These are phyloP conservation scores for Cajanus cajan DNA, from an alignment of 306 rosid species.

Conservation along the genomic window DNA sequence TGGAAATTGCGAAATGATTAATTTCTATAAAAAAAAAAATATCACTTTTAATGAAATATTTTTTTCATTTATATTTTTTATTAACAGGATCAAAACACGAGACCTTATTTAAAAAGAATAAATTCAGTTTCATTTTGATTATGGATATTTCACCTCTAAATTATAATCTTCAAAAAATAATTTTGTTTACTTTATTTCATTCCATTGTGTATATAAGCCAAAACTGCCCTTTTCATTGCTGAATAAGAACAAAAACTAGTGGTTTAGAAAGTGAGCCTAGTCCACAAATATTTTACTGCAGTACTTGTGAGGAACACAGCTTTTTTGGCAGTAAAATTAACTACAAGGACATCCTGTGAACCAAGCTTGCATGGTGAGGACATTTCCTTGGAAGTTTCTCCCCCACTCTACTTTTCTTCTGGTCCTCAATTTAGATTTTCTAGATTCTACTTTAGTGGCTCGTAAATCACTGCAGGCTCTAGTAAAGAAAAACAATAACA, in stretches of 20 bases:
- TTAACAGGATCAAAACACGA: no score
- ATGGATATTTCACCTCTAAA: not conserved
- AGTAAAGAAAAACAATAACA: not conserved
- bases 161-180: not conserved
- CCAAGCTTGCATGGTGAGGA: not conserved
- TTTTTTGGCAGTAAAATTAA: constrained; percentile 3
- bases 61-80: no score
- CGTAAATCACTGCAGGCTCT: not conserved
- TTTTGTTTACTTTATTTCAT: not conserved
- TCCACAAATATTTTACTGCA: not conserved
- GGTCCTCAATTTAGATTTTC: not conserved
- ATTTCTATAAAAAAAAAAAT: no score
- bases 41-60: no score
- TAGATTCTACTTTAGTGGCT: not conserved
- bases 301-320: not conserved
- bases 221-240: not conserved
- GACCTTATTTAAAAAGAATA: no score
- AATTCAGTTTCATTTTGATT: no score
- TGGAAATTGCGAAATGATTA: no score
- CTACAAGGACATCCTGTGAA: not conserved
- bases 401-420: not conserved
- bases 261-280: not conserved
- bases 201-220: not conserved
- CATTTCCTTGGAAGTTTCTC: not conserved
- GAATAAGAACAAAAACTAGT: not conserved